phyloP scores from a whole-genome alignment of 1,284 basidiomycete species.

The Heterobasidion irregulare region DNA sequence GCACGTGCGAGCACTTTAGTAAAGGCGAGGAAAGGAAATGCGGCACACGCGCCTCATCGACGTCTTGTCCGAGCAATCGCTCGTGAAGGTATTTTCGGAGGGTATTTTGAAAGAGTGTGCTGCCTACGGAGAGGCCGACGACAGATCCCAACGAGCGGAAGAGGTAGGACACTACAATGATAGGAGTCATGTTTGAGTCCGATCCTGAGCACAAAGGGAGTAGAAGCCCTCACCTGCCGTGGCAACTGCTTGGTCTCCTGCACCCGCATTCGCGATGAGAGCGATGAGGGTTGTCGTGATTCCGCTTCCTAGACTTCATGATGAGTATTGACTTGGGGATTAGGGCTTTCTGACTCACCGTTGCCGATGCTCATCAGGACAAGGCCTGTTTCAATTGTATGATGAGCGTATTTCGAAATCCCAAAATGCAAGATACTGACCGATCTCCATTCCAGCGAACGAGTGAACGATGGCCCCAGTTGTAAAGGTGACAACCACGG shows the following conservation, averaged over 20 bases:
- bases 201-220: not conserved
- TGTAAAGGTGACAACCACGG: slow-evolving; percentile 26
- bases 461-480: slow-evolving; percentile 31
- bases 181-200: not conserved
- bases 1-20: not conserved
- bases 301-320: slow-evolving; percentile 29
- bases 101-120: slow-evolving; percentile 37
- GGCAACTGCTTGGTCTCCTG: slow-evolving; percentile 52
- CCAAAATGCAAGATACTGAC: slow-evolving; percentile 19
- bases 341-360: slow-evolving; percentile 21
- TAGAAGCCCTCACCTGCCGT: slow-evolving; percentile 38
- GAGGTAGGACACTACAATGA: slow-evolving; percentile 43
- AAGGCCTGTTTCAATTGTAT: slow-evolving; percentile 24
- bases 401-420: not conserved
- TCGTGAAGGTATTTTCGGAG: slow-evolving; percentile 32
- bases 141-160: slow-evolving; percentile 48
- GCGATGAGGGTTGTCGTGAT: slow-evolving; percentile 51
- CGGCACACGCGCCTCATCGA: slow-evolving; percentile 31
- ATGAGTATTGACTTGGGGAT: not conserved
- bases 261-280: slow-evolving; percentile 53
- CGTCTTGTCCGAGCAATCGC: slow-evolving; percentile 27
- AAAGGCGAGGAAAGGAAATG: not conserved
- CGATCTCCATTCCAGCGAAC: slow-evolving; percentile 28
- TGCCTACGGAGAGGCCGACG: slow-evolving; percentile 41
- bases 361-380: slow-evolving; percentile 35